Conservation (phyloP, 352 stramenopile species). For the Pythium sp. region DNA sequence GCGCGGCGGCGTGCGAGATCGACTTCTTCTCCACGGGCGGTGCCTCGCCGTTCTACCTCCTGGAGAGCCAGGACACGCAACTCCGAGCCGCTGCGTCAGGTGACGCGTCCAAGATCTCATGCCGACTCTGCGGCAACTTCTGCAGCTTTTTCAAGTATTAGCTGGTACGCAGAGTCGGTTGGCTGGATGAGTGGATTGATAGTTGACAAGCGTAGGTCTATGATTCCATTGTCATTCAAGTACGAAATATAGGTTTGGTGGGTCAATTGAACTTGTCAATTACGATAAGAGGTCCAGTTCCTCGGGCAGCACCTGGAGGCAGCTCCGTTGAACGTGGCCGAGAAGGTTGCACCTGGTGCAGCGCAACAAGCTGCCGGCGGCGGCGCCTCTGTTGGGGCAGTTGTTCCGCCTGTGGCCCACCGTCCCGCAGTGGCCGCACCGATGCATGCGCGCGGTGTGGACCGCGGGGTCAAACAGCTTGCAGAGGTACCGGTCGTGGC, state of each 20-base stretch:
- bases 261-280: no score
- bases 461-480: background rate
- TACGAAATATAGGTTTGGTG: no score
- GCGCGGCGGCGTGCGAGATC: constrained; percentile 55
- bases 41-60: constrained; percentile 61
- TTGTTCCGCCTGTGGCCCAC: background rate
- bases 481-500: background rate
- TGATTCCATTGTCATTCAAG: no score
- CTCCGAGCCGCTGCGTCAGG: background rate
- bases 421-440: background rate
- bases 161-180: background rate
- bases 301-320: background rate
- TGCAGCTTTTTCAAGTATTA: constrained; percentile 77
- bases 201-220: background rate
- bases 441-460: background rate
- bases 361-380: background rate
- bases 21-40: constrained; percentile 29
- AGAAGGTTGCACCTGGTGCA: constrained; percentile 12
- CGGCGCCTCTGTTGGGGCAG: background rate
- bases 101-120: constrained; percentile 42
- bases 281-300: background rate
- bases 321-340: background rate
- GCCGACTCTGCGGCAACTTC: constrained; percentile 71
- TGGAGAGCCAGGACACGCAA: constrained; percentile 26
- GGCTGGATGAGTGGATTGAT: background rate